Percentiles rank a stretch among this genome's conserved stretches.
phyloP scores from a whole-genome alignment of 768 basidiomycete species.

The Termitomyces sp. region DNA sequence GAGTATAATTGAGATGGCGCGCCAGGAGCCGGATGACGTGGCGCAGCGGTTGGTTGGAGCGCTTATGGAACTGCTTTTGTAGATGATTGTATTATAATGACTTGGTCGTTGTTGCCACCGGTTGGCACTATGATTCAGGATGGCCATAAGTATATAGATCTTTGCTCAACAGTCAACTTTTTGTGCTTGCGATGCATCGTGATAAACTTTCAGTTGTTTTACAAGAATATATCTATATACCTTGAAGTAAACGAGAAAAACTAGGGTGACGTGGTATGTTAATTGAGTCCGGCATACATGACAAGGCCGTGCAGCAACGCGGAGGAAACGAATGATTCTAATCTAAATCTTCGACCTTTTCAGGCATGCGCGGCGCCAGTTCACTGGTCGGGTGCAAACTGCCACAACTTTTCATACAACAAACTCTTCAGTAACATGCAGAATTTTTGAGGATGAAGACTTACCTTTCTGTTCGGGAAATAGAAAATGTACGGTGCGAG shows the following conservation, averaged over 20 bases:
- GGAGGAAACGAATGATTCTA: neutral
- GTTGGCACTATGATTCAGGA: neutral
- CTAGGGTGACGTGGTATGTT: neutral
- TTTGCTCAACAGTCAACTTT: no score
- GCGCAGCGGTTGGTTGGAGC: constrained; percentile 65
- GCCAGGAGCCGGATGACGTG: constrained; percentile 88
- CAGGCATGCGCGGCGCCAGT: neutral
- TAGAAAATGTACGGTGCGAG: constrained; percentile 16
- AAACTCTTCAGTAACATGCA: neutral
- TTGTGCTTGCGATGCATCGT: neutral
- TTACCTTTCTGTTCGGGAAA: constrained; percentile 13
- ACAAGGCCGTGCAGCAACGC: neutral
- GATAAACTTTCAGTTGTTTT: neutral
- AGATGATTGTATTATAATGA: neutral
- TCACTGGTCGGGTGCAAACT: constrained; percentile 1
- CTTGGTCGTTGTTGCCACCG: neutral
- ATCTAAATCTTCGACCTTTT: neutral
- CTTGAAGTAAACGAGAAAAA: neutral
- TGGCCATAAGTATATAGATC: neutral
- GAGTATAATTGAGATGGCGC: constrained; percentile 91
- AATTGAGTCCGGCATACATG: neutral
- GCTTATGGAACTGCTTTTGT: constrained; percentile 52
- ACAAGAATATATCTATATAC: neutral
- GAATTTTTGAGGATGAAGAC: neutral
- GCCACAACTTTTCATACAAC: constrained; percentile 1